These are phyloP conservation scores for Trichopus zeylanicus DNA, from an alignment of 116 monocot genomes.

Conservation along the genomic window DNA sequence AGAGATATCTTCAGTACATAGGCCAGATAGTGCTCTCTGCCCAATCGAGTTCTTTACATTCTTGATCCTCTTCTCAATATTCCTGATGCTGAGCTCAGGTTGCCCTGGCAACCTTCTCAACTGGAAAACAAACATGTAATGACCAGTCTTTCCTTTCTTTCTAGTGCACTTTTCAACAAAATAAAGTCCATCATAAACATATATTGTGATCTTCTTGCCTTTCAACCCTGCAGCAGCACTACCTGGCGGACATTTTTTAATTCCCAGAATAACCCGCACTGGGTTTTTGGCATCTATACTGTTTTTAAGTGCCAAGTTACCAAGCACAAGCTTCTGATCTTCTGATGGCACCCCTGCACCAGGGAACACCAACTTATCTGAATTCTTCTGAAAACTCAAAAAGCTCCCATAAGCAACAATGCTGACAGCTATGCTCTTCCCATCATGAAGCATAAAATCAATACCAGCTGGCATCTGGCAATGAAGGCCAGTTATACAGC, in stretches of 20 bases:
- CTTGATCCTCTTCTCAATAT: background rate
- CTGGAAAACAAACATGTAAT: slow-evolving; percentile 26
- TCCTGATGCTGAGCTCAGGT: slow-evolving; percentile 2
- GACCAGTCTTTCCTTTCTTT: slow-evolving; percentile 13
- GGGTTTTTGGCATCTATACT: slow-evolving; percentile 45
- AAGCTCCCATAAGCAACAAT: slow-evolving; percentile 26
- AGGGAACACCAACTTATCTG: slow-evolving; percentile 33
- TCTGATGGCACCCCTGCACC: slow-evolving; percentile 14
- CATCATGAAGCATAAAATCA: slow-evolving; percentile 26
- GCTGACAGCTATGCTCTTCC: slow-evolving; percentile 27
- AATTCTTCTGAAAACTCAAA: slow-evolving; percentile 2
- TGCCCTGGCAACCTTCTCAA: slow-evolving; percentile 40
- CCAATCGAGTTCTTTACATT: no score
- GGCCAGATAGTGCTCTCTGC: background rate
- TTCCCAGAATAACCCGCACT: slow-evolving; percentile 45
- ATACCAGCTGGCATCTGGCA: slow-evolving; percentile 18
- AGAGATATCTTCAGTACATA: slow-evolving; percentile 43
- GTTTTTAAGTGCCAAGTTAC: slow-evolving; percentile 50
- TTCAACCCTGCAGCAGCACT: background rate
- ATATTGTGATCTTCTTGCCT: slow-evolving; percentile 3
- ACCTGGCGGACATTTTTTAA: background rate
- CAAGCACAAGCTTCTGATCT: slow-evolving; percentile 29
- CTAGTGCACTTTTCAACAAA: slow-evolving; percentile 32
- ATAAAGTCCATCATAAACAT: slow-evolving; percentile 49
- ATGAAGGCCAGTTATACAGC: no score